phyloP scores from a whole-genome alignment of 257 asterid species.

The Solanum acaule region DNA sequence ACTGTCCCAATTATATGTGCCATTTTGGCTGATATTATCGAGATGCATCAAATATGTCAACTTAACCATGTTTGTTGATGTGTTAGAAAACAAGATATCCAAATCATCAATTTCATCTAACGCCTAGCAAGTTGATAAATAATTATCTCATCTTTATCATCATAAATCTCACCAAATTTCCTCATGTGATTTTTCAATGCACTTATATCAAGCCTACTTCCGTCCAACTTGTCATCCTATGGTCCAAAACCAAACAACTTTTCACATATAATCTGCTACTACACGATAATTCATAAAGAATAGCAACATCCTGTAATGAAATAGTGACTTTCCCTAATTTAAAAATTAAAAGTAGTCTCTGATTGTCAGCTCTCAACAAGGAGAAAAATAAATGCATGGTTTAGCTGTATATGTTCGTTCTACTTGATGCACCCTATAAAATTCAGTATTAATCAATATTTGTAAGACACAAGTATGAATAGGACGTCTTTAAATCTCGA shows the following conservation, averaged over 20 bases:
- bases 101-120: conserved; percentile 67
- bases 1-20: conserved; percentile 65
- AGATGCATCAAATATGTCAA: conserved; percentile 74
- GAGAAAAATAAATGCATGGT: too few species aligned
- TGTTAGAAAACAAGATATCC: conserved; percentile 63
- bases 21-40: conserved; percentile 61
- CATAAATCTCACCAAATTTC: conserved; percentile 42
- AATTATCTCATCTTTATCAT: conserved; percentile 40
- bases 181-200: conserved; percentile 60
- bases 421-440: too few species aligned
- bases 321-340: too few species aligned
- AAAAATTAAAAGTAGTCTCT: too few species aligned
- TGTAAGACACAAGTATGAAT: too few species aligned
- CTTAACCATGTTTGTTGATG: conserved; percentile 26
- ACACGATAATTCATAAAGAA: background rate
- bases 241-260: conserved; percentile 67
- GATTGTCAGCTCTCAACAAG: too few species aligned
- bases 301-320: too few species aligned
- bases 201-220: conserved; percentile 66
- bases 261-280: conserved; percentile 61
- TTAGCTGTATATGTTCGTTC: too few species aligned
- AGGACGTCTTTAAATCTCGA: too few species aligned
- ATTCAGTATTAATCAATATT: too few species aligned
- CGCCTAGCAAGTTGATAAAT: conserved; percentile 61
- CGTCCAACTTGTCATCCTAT: conserved; percentile 54